Evolutionary conservation across 352 stramenopile species (phyloP).

Genomic region (Globisporangium orthogonon): DNA sequence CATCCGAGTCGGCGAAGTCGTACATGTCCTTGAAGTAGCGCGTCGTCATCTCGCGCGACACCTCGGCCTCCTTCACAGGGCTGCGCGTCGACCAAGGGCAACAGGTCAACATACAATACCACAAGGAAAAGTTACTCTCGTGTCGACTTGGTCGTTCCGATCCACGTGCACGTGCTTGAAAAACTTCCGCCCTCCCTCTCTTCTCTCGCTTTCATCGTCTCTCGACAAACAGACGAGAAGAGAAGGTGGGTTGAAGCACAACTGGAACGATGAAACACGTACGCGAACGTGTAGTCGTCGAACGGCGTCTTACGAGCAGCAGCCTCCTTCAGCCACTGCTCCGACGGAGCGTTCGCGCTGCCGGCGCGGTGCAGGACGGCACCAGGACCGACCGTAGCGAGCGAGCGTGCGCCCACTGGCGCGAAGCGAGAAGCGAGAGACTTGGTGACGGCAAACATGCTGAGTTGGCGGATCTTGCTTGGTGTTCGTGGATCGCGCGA

Average conservation of each 20-base stretch:
- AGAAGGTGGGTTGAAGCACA: background rate
- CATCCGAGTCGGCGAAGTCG: conserved; percentile 59
- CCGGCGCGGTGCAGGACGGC: conserved; percentile 35
- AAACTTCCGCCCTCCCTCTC: background rate
- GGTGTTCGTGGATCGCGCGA: background rate
- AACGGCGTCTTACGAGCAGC: conserved; percentile 39
- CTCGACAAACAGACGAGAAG: background rate
- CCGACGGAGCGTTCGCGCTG: conserved; percentile 35
- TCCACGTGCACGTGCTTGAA: background rate
- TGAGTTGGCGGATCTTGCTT: background rate
- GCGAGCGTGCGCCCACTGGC: conserved; percentile 16
- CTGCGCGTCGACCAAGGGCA: conserved; percentile 10
- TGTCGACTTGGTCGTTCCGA: background rate
- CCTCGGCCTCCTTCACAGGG: conserved; percentile 55
- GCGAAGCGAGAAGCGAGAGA: conserved; percentile 20
- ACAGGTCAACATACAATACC: conserved; percentile 5
- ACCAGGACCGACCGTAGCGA: conserved; percentile 44
- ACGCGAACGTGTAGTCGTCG: conserved; percentile 53
- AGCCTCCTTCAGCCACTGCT: conserved; percentile 41
- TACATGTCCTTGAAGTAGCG: conserved; percentile 76
- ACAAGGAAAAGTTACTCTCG: conserved; percentile 2
- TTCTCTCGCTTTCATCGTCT: background rate
- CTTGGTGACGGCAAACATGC: conserved; percentile 34
- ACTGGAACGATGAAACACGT: conserved; percentile 12
- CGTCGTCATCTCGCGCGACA: conserved; percentile 66